Conservation (phyloP, 495 filamentous ascomycete genomes). For the Elasticomyces elasticus region DNA sequence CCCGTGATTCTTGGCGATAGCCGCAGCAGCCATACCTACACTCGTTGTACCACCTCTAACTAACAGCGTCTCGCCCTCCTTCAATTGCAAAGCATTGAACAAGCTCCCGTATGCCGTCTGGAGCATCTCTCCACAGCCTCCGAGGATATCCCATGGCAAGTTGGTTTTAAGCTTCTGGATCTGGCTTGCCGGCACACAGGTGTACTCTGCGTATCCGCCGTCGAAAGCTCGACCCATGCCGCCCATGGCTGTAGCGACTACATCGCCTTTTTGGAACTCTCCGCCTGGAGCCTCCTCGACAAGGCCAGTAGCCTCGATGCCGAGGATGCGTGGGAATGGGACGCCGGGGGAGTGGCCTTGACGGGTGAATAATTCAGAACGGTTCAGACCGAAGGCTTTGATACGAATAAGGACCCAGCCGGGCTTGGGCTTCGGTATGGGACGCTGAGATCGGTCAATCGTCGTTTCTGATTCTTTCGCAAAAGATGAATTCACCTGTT, state of each 20-base stretch:
- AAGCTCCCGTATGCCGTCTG: slow-evolving; percentile 46
- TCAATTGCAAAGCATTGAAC: slow-evolving; percentile 31
- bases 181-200: slow-evolving; percentile 36
- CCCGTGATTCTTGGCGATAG: slow-evolving; percentile 39
- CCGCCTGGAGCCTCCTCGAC: slow-evolving; percentile 35
- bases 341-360: slow-evolving; percentile 41
- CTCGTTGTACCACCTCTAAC: slow-evolving; percentile 43
- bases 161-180: slow-evolving; percentile 34
- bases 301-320: slow-evolving; percentile 44
- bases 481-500: neutral
- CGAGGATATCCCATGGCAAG: slow-evolving; percentile 37
- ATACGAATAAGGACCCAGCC: slow-evolving; percentile 41
- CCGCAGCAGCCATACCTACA: slow-evolving; percentile 40
- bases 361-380: slow-evolving; percentile 47
- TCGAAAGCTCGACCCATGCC: slow-evolving; percentile 43
- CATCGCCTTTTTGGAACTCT: slow-evolving; percentile 35
- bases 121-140: slow-evolving; percentile 46
- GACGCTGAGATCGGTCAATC: neutral
- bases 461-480: neutral
- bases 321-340: slow-evolving; percentile 22
- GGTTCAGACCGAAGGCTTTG: slow-evolving; percentile 46
- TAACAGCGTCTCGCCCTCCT: slow-evolving; percentile 38
- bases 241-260: slow-evolving; percentile 45
- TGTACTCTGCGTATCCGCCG: slow-evolving; percentile 49
- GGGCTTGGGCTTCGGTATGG: slow-evolving; percentile 25